These are phyloP conservation scores for Hymenoscyphus infarciens DNA, from an alignment of 2,329 filamentous ascomycete genomes.

Conservation along the genomic window DNA sequence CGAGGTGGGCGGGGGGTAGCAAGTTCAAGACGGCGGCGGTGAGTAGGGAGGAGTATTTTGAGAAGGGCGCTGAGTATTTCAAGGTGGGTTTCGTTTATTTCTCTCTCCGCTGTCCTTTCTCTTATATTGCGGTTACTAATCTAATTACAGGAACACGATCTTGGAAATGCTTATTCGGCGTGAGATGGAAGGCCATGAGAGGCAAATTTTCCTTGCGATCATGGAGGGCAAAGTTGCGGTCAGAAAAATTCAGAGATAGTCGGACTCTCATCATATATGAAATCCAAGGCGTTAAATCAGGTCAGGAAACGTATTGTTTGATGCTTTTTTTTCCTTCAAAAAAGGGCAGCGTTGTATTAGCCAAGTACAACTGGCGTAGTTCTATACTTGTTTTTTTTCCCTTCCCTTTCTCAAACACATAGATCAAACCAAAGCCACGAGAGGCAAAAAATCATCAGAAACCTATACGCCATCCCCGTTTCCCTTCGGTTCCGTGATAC, in stretches of 20 bases:
- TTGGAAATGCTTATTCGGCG: slow-evolving; percentile 56
- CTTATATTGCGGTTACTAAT: background rate
- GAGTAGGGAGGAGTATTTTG: slow-evolving; percentile 76
- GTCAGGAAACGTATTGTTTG: background rate
- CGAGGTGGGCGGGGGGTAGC: slow-evolving; percentile 68
- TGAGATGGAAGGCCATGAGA: background rate
- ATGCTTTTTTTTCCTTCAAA: background rate
- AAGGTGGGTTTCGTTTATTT: slow-evolving; percentile 51
- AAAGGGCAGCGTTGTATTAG: background rate
- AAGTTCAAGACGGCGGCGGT: slow-evolving; percentile 64
- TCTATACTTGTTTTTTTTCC: background rate
- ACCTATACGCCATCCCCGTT: background rate
- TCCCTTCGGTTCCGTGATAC: background rate
- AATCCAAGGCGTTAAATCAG: background rate
- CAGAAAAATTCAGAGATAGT: background rate
- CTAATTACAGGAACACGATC: slow-evolving; percentile 55
- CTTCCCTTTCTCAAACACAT: background rate
- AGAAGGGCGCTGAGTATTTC: slow-evolving; percentile 92
- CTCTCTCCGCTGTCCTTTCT: background rate
- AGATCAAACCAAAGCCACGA: background rate
- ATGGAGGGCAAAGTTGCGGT: background rate
- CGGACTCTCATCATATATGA: background rate
- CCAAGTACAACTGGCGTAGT: background rate
- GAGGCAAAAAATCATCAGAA: background rate
- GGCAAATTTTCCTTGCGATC: background rate